Conservation (phyloP, 2,329 filamentous ascomycete genomes). For the Fusarium falciforme region DNA sequence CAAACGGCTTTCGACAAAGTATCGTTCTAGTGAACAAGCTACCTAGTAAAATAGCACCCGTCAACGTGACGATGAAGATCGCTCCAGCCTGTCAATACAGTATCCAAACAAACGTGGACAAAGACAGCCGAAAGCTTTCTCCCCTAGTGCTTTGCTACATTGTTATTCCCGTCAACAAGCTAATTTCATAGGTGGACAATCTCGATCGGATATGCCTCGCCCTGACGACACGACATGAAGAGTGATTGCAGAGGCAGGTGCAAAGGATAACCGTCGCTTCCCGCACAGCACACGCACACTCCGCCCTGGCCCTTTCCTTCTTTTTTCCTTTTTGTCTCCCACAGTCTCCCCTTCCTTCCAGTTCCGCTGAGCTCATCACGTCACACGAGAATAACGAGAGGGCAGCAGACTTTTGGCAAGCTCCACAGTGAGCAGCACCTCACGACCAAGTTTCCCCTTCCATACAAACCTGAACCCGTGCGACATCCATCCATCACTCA, state of each 20-base stretch:
- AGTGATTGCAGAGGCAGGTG: slow-evolving; percentile 15
- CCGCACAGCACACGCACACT: not conserved
- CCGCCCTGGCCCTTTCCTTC: slow-evolving; percentile 18
- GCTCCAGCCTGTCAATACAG: not conserved
- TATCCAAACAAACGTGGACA: not conserved
- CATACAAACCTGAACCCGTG: slow-evolving; percentile 14
- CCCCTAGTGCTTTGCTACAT: not conserved
- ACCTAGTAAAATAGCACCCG: not conserved
- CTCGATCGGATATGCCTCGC: slow-evolving; percentile 20
- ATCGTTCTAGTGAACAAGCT: not conserved
- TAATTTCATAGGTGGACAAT: slow-evolving; percentile 18
- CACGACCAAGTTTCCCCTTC: slow-evolving; percentile 10
- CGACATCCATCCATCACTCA: slow-evolving; percentile 16
- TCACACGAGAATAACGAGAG: slow-evolving; percentile 33
- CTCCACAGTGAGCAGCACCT: slow-evolving; percentile 16
- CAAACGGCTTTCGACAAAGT: not conserved
- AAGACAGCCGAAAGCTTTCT: not conserved
- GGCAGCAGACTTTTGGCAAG: slow-evolving; percentile 27
- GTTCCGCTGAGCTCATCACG: slow-evolving; percentile 36
- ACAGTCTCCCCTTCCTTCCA: slow-evolving; percentile 10
- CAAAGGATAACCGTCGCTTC: slow-evolving; percentile 9
- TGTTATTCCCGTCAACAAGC: not conserved
- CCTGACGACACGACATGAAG: not conserved
- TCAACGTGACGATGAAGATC: slow-evolving; percentile 1
- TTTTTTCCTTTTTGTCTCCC: slow-evolving; percentile 18